Evolutionary conservation across 305 asterid species (phyloP).

Genomic region (Solanum hybrid): DNA sequence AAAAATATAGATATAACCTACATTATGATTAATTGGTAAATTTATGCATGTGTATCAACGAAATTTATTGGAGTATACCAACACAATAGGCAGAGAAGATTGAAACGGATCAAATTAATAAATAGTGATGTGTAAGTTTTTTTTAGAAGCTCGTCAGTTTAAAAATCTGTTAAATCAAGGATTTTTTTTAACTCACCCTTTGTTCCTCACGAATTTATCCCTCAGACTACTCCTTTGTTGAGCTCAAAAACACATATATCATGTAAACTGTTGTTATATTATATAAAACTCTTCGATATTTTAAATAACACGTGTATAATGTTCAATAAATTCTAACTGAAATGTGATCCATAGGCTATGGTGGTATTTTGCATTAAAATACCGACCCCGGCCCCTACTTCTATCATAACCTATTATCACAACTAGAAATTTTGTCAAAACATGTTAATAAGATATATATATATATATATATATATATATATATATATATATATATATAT

Average conservation of each 20-base stretch:
- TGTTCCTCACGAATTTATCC: neutral
- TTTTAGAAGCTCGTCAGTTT: neutral
- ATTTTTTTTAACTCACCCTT: too few species aligned
- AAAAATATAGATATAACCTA: neutral
- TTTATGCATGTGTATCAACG: neutral
- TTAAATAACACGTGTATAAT: neutral
- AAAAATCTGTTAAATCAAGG: neutral
- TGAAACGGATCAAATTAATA: neutral
- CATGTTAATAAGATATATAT: too few species aligned
- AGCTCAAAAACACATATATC: neutral
- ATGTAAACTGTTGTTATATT: too few species aligned
- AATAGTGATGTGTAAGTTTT: neutral
- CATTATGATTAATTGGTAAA: neutral
- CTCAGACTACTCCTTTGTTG: neutral
- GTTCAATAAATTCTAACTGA: neutral
- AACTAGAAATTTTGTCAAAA: too few species aligned
- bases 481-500: too few species aligned
- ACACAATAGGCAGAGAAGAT: neutral
- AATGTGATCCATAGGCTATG: neutral
- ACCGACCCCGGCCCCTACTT: neutral
- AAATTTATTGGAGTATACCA: neutral
- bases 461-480: too few species aligned
- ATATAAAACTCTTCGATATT: neutral
- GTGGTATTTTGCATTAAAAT: too few species aligned
- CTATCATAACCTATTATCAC: too few species aligned